These are phyloP conservation scores for Globisporangium cederbergense DNA, from an alignment of 352 stramenopile genomes.

Conservation along the genomic window DNA sequence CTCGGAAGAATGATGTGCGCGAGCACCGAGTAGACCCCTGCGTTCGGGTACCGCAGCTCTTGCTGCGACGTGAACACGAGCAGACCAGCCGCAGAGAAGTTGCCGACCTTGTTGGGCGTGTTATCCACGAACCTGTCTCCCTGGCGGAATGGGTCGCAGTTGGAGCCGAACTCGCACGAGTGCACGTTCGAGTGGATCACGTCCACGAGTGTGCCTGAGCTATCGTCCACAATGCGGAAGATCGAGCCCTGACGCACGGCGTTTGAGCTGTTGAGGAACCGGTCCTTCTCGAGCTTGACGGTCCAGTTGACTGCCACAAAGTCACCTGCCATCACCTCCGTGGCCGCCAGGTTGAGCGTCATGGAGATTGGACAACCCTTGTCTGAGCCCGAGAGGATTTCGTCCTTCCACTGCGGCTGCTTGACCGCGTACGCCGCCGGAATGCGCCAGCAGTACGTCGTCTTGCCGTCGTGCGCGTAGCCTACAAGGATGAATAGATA, in stretches of 20 bases:
- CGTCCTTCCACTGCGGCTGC: constrained; percentile 7
- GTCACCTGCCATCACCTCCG: constrained; percentile 8
- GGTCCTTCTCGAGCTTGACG: constrained; percentile 18
- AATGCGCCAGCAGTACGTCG: constrained; percentile 36
- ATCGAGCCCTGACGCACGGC: constrained; percentile 11
- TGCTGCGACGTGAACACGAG: constrained; percentile 22
- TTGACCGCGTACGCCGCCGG: constrained; percentile 15
- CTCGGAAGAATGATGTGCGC: constrained; percentile 28
- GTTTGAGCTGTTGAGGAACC: constrained; percentile 18
- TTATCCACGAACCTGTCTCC: constrained; percentile 19
- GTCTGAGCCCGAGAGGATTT: constrained; percentile 13
- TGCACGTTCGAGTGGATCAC: constrained; percentile 28
- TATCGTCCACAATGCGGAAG: constrained; percentile 11
- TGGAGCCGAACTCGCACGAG: constrained; percentile 26
- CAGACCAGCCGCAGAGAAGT: constrained; percentile 13
- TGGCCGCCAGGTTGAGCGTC: constrained; percentile 13
- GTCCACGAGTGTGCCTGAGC: constrained; percentile 12
- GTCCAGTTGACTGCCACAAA: constrained; percentile 25
- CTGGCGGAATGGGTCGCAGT: constrained; percentile 27
- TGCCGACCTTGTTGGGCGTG: constrained; percentile 24
- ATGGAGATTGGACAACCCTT: constrained; percentile 24
- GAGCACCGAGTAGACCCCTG: constrained; percentile 26
- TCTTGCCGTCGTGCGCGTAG: constrained; percentile 28
- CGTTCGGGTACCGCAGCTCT: constrained; percentile 18
- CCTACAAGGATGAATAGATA: constrained; percentile 2